Base-by-base conservation (phyloP, 768 basidiomycete species). In the Suillus fuscotomentosus region DNA sequence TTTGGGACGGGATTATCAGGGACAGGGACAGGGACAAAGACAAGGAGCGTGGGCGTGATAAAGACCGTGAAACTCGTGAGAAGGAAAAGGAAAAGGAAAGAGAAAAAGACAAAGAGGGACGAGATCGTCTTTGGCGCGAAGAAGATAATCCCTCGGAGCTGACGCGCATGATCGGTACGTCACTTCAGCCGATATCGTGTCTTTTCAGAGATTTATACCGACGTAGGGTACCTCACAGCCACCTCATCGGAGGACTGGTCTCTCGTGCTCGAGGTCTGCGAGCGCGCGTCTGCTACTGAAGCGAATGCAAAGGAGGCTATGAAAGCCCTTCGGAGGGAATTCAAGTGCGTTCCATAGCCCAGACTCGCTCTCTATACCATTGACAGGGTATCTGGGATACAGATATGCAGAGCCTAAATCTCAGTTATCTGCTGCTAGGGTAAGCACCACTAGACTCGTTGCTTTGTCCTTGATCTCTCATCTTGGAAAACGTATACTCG, bases 231-330 rank as follows among this genome's bases (percentile, higher is more conserved):
- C 70, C 79, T 92, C 17, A 89, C 90, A 2, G 90, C 90, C 0
- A 92, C 90, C 0, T 82, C 88, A 1, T 89, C 92, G 3, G 92
- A 94, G 72, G 91, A 94, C 71, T 93, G 91, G 89, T 75, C 83
- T 0, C 82, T 94, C 38, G 90, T 95, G 0, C 80, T 94, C 59
- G 92, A 94, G 61, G 91, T 95, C 17, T 95, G 92, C 70, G 94
- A 97, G 61, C 82, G 91, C 41, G 91, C 92, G 5, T 91, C 91
- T 1, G 75, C 84, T 2, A 90, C 71, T 69, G 92, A 95, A 63
- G 72, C 76, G 10, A 87, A 88, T 61, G 91, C 92, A 11, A 95
- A 91, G 72, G 95, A 95, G 71, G 93, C 94, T 0, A 87, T 90
- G 7, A 87, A 88, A 61, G 92, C 94, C 1, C 80, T 96, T 51